Evolutionary conservation across 1,139 yeast species (phyloP), one percentile per base, ranked within the genome.

Genomic region (Lodderomyces metapsilosis): DNA sequence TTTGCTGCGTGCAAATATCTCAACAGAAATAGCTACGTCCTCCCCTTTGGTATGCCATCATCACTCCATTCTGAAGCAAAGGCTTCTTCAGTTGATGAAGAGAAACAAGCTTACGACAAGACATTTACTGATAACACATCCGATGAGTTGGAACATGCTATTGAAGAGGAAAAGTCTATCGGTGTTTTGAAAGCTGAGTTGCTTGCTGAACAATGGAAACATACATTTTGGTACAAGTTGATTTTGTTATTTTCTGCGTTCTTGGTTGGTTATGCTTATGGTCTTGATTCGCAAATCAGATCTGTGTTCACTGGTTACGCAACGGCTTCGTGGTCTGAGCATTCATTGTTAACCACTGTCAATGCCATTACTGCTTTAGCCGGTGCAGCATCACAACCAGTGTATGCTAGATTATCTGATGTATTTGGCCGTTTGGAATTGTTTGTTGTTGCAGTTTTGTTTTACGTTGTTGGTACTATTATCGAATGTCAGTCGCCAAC

Each of bases 331-430:
- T 84, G 80, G 58, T 51, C 71, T 5, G 54, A 64, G 17, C 89
- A 82, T 58, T 79, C 89, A 11, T 66, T 83, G 41, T 61, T 78
- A 39, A 74, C 92, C 4, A 82, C 91, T 4, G 78, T 84, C 41
- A 76, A 76, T 46, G 84, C 81, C 24, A 76, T 83, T 43, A 72
- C 76, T 44, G 71, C 79, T 22, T 85, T 84, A 35, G 76, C 82
- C 35, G 84, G 82, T 41, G 88, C 88, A 30, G 89, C 86, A 21
- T 74, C 87, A 6, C 88, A 83, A 58, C 83, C 87, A 3, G 69
- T 80, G 15, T 82, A 73, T 48, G 91, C 92, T 6, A 71, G 89
- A 53, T 64, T 84, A 34, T 75, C 87, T 3, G 91, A 85, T 61
- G 71, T 78, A 16, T 83, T 82, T 57, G 92, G 92, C 30, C 77